A percentile compares a stretch with the other conserved stretches of the same genome.
phyloP scores from a whole-genome alignment of 306 rosid species.

The Inga leiocalycina region DNA sequence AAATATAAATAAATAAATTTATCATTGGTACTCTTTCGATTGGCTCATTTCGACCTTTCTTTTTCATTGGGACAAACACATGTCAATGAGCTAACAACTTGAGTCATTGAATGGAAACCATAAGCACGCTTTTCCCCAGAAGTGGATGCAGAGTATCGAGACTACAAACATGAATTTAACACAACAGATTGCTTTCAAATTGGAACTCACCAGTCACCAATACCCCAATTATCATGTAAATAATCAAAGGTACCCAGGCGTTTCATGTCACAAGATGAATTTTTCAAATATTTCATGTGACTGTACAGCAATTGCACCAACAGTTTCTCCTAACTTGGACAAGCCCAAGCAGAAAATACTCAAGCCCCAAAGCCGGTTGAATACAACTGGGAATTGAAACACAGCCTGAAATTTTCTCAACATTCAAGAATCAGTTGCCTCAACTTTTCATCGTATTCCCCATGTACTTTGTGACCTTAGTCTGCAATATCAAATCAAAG shows the following conservation, averaged over 20 bases:
- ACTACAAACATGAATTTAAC: background rate
- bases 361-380: background rate
- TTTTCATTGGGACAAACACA: background rate
- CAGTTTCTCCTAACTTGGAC: conserved; percentile 3
- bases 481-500: conserved; percentile 89
- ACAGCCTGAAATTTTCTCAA: background rate
- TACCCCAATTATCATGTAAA: background rate
- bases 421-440: background rate
- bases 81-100: background rate
- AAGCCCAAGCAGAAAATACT: background rate
- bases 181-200: background rate
- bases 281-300: background rate
- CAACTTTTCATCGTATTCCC: conserved; percentile 9
- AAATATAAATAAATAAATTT: background rate
- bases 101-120: background rate
- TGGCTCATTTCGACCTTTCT: background rate
- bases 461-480: conserved; percentile 37
- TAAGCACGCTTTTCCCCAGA: background rate
- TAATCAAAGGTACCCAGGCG: background rate
- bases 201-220: background rate
- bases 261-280: background rate
- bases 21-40: background rate
- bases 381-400: background rate
- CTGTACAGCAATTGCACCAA: background rate
- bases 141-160: background rate